Evolutionary conservation across 495 filamentous ascomycete species (phyloP).

Genomic region (Friedmanniomyces endolithicus): DNA sequence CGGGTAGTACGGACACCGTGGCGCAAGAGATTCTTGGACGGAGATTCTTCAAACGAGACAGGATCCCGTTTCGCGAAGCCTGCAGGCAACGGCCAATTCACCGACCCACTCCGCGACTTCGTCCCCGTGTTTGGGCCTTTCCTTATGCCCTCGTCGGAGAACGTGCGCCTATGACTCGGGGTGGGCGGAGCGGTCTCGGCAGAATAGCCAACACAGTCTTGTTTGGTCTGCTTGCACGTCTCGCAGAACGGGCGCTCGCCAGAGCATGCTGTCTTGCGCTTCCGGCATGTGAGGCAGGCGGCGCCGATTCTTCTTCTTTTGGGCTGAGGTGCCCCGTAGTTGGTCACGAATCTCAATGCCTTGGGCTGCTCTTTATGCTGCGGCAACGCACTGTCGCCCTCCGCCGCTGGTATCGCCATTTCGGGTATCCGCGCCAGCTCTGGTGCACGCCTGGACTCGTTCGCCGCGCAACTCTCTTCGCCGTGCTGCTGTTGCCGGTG

Average conservation of each 20-base stretch:
- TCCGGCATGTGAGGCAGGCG: slow-evolving; percentile 60
- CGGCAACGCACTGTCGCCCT: not conserved
- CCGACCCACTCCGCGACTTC: not conserved
- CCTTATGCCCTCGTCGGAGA: not conserved
- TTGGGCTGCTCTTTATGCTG: slow-evolving; percentile 20
- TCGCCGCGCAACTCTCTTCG: no score
- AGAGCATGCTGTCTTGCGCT: slow-evolving; percentile 35
- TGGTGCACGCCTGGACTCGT: no score
- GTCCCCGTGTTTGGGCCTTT: not conserved
- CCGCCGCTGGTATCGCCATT: not conserved
- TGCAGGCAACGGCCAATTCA: not conserved
- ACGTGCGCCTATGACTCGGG: not conserved
- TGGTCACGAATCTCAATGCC: slow-evolving; percentile 67
- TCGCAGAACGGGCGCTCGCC: slow-evolving; percentile 28
- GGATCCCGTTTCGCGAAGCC: not conserved
- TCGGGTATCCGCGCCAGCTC: no score
- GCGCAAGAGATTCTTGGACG: not conserved
- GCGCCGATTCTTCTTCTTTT: slow-evolving; percentile 60
- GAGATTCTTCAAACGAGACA: not conserved
- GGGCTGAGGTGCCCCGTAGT: slow-evolving; percentile 63
- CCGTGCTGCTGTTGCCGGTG: no score
- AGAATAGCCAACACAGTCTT: slow-evolving; percentile 28
- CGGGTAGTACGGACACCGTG: not conserved
- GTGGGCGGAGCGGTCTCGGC: slow-evolving; percentile 14
- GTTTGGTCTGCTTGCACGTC: slow-evolving; percentile 30